Conservation (phyloP, 2,329 filamentous ascomycete genomes). For the Alternaria postmessia region DNA sequence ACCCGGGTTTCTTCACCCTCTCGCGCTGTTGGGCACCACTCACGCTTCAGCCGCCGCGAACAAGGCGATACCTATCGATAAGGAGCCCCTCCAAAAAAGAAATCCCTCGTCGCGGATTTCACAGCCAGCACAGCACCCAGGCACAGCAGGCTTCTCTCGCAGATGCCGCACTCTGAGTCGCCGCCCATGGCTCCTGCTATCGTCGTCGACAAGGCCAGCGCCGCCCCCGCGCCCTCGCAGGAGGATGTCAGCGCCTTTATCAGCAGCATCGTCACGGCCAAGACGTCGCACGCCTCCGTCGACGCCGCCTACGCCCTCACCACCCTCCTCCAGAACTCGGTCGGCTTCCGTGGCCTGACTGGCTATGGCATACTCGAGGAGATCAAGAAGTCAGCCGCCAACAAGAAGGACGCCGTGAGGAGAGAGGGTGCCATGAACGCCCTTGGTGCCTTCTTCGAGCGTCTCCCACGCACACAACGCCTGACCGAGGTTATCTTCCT, state of each 20-base stretch:
- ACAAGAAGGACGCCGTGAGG: constrained; percentile 90
- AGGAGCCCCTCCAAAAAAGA: constrained; percentile 41
- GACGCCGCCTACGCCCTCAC: constrained; percentile 72
- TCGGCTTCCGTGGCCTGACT: constrained; percentile 69
- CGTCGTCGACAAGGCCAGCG: constrained; percentile 56
- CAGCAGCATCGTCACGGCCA: constrained; percentile 57
- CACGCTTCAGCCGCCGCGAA: constrained; percentile 25
- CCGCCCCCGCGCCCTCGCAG: constrained; percentile 53
- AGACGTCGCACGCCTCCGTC: constrained; percentile 64
- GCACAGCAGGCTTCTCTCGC: constrained; percentile 20
- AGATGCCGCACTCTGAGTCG: constrained; percentile 62
- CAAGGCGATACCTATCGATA: constrained; percentile 38
- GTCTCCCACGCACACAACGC: constrained; percentile 78
- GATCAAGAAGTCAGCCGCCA: constrained; percentile 78
- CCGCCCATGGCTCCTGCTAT: constrained; percentile 58
- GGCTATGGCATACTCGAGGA: constrained; percentile 69
- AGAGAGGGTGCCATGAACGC: constrained; percentile 95
- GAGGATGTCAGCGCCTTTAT: constrained; percentile 57
- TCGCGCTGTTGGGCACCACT: constrained; percentile 21
- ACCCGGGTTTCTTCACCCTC: constrained; percentile 23
- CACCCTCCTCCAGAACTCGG: constrained; percentile 69
- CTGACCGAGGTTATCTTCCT: constrained; percentile 83
- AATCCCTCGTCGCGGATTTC: constrained; percentile 20
- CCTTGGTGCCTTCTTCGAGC: constrained; percentile 91
- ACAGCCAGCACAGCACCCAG: constrained; percentile 8